phyloP scores from a whole-genome alignment of 305 asterid species.

The Fraxinus nigra region DNA sequence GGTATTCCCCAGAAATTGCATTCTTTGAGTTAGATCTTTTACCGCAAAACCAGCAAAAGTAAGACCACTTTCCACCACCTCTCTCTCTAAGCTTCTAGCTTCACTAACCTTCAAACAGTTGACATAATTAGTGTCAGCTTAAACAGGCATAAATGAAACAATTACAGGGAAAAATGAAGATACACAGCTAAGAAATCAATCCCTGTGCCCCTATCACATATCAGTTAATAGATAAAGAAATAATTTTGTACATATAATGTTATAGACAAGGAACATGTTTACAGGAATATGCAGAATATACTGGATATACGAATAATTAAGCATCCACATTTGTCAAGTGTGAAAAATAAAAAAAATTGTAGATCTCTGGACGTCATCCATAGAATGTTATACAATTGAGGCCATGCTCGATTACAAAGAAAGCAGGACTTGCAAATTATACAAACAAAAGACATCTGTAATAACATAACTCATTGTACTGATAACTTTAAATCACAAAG shows the following conservation, averaged over 20 bases:
- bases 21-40: slow-evolving; percentile 24
- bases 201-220: background rate
- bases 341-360: background rate
- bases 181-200: background rate
- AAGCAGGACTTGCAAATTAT: background rate
- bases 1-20: background rate
- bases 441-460: background rate
- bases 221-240: background rate
- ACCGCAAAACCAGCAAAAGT: slow-evolving; percentile 98
- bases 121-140: slow-evolving; percentile 25
- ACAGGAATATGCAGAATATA: background rate
- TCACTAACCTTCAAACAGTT: slow-evolving; percentile 76
- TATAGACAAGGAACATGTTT: background rate
- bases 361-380: background rate
- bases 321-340: background rate
- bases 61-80: slow-evolving; percentile 72
- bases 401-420: background rate
- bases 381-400: background rate
- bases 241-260: background rate
- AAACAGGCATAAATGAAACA: slow-evolving; percentile 12
- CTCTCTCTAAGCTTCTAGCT: slow-evolving; percentile 91
- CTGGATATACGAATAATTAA: background rate
- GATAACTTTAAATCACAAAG: background rate
- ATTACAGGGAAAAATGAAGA: background rate
- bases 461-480: background rate